Conservation (phyloP, 2,329 filamentous ascomycete species). For the Colletotrichum sp. region DNA sequence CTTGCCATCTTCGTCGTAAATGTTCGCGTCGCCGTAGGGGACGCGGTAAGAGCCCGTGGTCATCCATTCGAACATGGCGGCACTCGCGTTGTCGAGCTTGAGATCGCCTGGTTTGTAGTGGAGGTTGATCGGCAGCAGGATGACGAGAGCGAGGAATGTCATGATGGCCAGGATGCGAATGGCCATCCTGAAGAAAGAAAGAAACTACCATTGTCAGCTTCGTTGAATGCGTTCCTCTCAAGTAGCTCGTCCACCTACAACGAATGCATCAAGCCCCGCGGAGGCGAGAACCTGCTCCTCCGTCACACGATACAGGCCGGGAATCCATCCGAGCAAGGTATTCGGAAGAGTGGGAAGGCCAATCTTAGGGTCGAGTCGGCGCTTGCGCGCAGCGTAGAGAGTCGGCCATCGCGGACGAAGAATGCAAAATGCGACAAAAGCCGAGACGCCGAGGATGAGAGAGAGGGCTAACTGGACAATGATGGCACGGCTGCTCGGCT, state of each 20-base stretch:
- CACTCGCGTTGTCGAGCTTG: background rate
- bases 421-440: slow-evolving; percentile 79
- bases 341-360: slow-evolving; percentile 81
- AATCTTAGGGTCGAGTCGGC: slow-evolving; percentile 64
- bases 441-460: slow-evolving; percentile 69
- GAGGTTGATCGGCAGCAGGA: slow-evolving; percentile 87
- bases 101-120: slow-evolving; percentile 53
- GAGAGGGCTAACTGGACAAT: slow-evolving; percentile 77
- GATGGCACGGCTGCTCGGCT: slow-evolving; percentile 34
- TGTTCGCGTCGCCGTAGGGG: background rate
- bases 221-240: accelerated
- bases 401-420: slow-evolving; percentile 90
- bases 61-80: background rate
- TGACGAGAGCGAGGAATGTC: slow-evolving; percentile 78
- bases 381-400: slow-evolving; percentile 88
- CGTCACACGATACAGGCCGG: slow-evolving; percentile 80
- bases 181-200: slow-evolving; percentile 95
- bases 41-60: background rate
- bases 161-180: slow-evolving; percentile 82
- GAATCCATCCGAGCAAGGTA: slow-evolving; percentile 92
- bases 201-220: slow-evolving; percentile 57
- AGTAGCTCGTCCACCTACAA: slow-evolving; percentile 57
- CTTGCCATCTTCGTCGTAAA: slow-evolving; percentile 33
- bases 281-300: slow-evolving; percentile 90
- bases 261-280: slow-evolving; percentile 93